Conservation (phyloP, 2,329 filamentous ascomycete species). For the Aspergillus sp. region DNA sequence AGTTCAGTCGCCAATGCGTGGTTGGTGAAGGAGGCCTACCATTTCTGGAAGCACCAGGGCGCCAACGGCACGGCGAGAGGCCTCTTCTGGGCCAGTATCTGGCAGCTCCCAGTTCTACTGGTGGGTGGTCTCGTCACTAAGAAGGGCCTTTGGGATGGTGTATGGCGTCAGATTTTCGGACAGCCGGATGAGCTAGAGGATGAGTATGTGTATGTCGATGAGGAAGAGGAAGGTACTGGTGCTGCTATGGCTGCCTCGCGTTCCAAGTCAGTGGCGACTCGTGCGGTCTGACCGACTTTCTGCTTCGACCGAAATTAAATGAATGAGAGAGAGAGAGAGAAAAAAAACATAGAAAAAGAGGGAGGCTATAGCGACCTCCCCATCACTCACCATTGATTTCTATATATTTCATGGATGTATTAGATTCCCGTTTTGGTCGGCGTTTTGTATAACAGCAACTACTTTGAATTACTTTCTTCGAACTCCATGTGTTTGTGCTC, state of each 20-base stretch:
- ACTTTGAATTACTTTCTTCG: background rate
- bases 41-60: conserved; percentile 78
- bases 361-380: too few species aligned
- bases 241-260: background rate
- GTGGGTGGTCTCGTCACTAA: conserved; percentile 90
- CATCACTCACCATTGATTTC: background rate
- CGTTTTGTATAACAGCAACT: conserved; percentile 7
- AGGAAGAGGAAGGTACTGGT: conserved; percentile 39
- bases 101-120: conserved; percentile 88
- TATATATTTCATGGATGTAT: background rate
- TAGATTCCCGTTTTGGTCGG: background rate
- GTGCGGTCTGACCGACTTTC: background rate
- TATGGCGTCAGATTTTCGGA: conserved; percentile 71
- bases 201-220: conserved; percentile 62
- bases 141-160: conserved; percentile 83
- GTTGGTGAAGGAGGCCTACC: conserved; percentile 76
- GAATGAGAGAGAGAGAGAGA: background rate
- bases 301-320: background rate
- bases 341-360: background rate
- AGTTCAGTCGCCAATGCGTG: conserved; percentile 82
- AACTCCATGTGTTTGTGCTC: too few species aligned
- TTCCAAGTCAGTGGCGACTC: background rate
- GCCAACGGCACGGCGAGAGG: conserved; percentile 77
- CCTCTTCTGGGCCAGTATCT: conserved; percentile 96
- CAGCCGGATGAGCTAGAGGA: conserved; percentile 57